Conservation (phyloP, 1,139 yeast species). For the Zygosaccharomyces sapae region DNA sequence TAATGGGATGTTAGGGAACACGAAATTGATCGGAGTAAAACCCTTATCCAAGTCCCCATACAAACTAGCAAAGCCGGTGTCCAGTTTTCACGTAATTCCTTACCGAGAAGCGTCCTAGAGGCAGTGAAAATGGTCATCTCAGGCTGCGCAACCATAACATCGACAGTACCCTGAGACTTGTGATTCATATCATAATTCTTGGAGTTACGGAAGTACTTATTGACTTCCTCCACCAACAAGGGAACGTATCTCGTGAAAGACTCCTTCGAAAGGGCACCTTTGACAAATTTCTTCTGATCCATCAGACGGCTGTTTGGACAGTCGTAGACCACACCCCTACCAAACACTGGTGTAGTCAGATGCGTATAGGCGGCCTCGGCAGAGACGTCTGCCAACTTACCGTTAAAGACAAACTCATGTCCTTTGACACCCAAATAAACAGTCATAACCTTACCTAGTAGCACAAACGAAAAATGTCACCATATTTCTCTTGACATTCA, state of each 20-base stretch:
- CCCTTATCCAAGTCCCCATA: constrained; percentile 94
- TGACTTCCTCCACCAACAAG: constrained; percentile 71
- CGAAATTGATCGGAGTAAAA: constrained; percentile 92
- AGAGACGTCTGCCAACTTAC: constrained; percentile 81
- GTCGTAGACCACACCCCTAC: constrained; percentile 94
- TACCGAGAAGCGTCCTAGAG: constrained; percentile 83
- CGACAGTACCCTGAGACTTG: constrained; percentile 48
- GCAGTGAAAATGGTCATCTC: constrained; percentile 97
- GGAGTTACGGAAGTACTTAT: constrained; percentile 55
- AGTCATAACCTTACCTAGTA: constrained; percentile 90
- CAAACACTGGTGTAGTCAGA: constrained; percentile 95
- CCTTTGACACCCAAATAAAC: constrained; percentile 97
- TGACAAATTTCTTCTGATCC: constrained; percentile 98
- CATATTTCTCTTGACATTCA: constrained; percentile 71
- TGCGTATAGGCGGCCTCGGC: constrained; percentile 97
- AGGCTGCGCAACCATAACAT: constrained; percentile 83
- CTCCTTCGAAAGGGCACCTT: constrained; percentile 80
- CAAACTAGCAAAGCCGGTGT: constrained; percentile 75
- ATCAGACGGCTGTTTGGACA: constrained; percentile 89
- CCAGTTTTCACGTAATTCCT: constrained; percentile 82
- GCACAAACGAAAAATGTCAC: constrained; percentile 84
- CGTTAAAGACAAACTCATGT: constrained; percentile 91
- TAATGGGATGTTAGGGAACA: constrained; percentile 87
- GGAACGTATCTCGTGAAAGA: constrained; percentile 87
- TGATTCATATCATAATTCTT: constrained; percentile 41